These are phyloP conservation scores for Cutaneotrichosporon cutaneum DNA, from an alignment of 1,284 basidiomycete genomes.

Conservation along the genomic window DNA sequence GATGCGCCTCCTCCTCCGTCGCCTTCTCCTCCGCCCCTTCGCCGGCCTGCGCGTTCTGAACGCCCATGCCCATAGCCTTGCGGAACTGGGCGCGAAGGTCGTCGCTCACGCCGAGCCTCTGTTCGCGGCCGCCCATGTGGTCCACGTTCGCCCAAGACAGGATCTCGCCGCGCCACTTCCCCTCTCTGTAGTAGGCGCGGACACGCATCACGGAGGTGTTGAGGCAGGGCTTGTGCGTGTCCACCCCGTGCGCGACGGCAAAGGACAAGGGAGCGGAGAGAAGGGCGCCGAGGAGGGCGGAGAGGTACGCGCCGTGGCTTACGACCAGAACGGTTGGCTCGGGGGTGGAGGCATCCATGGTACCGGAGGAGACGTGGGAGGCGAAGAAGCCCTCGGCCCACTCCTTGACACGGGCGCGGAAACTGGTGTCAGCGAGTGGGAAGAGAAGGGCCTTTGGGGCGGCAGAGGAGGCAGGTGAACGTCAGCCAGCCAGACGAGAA, in stretches of 20 bases:
- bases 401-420: slow-evolving; percentile 20
- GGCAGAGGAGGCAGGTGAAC: too few species aligned
- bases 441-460: too few species aligned
- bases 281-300: slow-evolving; percentile 30
- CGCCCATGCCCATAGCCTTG: slow-evolving; percentile 6
- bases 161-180: slow-evolving; percentile 28
- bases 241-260: slow-evolving; percentile 15
- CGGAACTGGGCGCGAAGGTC: slow-evolving; percentile 12
- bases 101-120: slow-evolving; percentile 14
- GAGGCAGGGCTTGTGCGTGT: slow-evolving; percentile 25
- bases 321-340: slow-evolving; percentile 33
- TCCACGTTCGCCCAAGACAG: slow-evolving; percentile 33
- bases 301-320: slow-evolving; percentile 48
- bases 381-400: slow-evolving; percentile 30
- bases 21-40: background rate
- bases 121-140: slow-evolving; percentile 25
- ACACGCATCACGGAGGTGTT: slow-evolving; percentile 43
- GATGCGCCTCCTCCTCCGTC: background rate
- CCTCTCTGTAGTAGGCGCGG: slow-evolving; percentile 3
- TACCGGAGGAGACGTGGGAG: slow-evolving; percentile 8
- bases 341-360: background rate
- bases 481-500: too few species aligned
- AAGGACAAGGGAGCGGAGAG: slow-evolving; percentile 18
- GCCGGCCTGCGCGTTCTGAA: background rate
- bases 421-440: slow-evolving; percentile 15